phyloP scores from a whole-genome alignment of 257 asterid species.

The Capsicum chinense region DNA sequence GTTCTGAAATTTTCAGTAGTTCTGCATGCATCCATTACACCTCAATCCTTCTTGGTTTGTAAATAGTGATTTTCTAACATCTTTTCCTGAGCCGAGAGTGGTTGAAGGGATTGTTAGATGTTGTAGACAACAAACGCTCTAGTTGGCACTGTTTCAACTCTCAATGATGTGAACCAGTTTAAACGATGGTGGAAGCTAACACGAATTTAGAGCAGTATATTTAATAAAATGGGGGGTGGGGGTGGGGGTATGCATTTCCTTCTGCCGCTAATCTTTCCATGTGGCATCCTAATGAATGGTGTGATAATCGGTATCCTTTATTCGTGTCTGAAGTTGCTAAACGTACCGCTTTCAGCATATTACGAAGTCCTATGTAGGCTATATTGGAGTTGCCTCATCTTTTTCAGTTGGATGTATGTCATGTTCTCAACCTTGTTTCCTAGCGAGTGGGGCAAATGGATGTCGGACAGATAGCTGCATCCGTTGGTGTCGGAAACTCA shows the following conservation, averaged over 20 bases:
- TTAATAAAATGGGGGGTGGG: background rate
- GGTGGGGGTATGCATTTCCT: background rate
- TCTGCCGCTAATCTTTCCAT: background rate
- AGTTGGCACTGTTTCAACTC: background rate
- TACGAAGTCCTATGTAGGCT: background rate
- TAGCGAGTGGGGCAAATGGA: background rate
- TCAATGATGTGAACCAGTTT: background rate
- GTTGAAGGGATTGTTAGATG: background rate
- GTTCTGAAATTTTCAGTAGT: background rate
- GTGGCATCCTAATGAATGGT: background rate
- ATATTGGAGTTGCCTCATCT: background rate
- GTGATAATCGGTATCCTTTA: background rate
- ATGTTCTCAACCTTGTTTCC: background rate
- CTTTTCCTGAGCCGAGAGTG: background rate
- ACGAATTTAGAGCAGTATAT: background rate
- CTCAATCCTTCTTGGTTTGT: constrained; percentile 8
- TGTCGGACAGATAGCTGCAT: background rate
- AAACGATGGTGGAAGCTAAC: background rate
- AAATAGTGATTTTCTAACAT: background rate
- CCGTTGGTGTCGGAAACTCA: background rate
- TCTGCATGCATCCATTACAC: background rate
- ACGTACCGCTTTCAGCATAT: background rate
- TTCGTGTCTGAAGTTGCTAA: background rate
- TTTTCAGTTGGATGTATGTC: background rate
- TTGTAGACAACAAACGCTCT: background rate